A percentile compares a stretch with the other conserved stretches of the same genome.
Conservation (phyloP, 108 stramenopile species). For the Ochromonas danica region DNA sequence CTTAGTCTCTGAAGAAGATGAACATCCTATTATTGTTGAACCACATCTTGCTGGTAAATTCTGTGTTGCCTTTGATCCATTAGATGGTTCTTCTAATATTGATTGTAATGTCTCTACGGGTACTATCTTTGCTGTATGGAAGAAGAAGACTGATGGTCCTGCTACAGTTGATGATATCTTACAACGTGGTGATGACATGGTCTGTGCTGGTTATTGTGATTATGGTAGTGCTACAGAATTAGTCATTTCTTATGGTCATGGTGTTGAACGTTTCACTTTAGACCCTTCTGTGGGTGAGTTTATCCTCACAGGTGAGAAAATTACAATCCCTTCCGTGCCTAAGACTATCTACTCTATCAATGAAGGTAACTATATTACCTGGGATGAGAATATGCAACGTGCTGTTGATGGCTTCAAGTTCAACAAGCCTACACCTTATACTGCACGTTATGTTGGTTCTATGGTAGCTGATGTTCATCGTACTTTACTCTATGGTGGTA, state of each 20-base stretch:
- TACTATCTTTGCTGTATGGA: slow-evolving; percentile 94
- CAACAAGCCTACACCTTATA: slow-evolving; percentile 63
- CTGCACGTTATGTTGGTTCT: slow-evolving; percentile 93
- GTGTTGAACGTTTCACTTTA: slow-evolving; percentile 93
- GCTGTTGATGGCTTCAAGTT: slow-evolving; percentile 81
- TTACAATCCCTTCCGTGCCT: slow-evolving; percentile 76
- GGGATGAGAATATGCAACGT: slow-evolving; percentile 89
- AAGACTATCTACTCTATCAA: slow-evolving; percentile 91
- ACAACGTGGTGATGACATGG: slow-evolving; percentile 73
- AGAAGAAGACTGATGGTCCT: slow-evolving; percentile 60
- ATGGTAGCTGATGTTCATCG: slow-evolving; percentile 99
- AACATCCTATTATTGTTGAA: slow-evolving; percentile 93
- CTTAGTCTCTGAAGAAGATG: slow-evolving; percentile 95
- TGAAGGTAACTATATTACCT: slow-evolving; percentile 88
- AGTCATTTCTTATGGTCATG: slow-evolving; percentile 81
- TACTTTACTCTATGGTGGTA: slow-evolving; percentile 96
- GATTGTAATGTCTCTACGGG: slow-evolving; percentile 99
- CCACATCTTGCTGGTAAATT: slow-evolving; percentile 72
- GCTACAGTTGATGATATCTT: slow-evolving; percentile 79
- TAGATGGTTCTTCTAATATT: slow-evolving; percentile 97
- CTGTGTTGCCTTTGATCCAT: slow-evolving; percentile 97
- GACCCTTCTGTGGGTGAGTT: slow-evolving; percentile 98
- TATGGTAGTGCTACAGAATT: slow-evolving; percentile 93
- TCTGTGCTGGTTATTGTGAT: slow-evolving; percentile 90
- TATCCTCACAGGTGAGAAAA: slow-evolving; percentile 83